These are phyloP conservation scores for Borealophlyctis nickersoniae DNA, from an alignment of 192 early-diverging fungal species.

Conservation along the genomic window DNA sequence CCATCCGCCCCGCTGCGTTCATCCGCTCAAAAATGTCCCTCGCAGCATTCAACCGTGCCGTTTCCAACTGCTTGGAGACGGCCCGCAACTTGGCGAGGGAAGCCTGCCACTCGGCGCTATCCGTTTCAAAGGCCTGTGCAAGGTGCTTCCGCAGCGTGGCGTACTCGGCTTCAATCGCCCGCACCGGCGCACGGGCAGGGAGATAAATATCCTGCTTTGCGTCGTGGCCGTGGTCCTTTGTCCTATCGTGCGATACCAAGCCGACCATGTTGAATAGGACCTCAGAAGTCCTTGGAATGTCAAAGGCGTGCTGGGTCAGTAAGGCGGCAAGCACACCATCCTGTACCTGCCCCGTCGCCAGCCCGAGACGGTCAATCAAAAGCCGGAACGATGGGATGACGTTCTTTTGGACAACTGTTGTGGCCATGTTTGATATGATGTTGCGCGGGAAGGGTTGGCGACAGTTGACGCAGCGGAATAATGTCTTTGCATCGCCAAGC, in stretches of 20 bases:
- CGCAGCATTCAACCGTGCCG: not conserved
- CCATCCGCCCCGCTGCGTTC: not conserved
- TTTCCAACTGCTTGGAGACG: not conserved
- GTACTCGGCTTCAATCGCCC: not conserved
- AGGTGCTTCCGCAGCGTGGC: not conserved
- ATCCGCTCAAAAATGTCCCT: not conserved
- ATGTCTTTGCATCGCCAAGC: not conserved
- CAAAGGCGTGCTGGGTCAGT: not conserved
- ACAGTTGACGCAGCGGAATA: conserved; percentile 2
- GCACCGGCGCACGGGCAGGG: not conserved
- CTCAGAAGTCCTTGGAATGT: not conserved
- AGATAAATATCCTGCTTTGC: not conserved
- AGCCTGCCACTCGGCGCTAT: not conserved
- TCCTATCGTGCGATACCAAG: not conserved
- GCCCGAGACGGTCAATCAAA: not conserved
- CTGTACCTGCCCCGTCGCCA: not conserved
- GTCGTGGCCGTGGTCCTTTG: not conserved
- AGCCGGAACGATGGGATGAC: not conserved
- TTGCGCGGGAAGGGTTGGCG: not conserved
- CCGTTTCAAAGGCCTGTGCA: not conserved
- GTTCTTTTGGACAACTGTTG: not conserved
- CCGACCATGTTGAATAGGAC: conserved; percentile 10
- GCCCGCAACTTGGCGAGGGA: not conserved
- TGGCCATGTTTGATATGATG: not conserved
- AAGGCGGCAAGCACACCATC: not conserved